Evolutionary conservation across 2,329 filamentous ascomycete genomes (phyloP), one percentile per base, ranked within the genome.

Genomic region (Fusarium chaquense): DNA sequence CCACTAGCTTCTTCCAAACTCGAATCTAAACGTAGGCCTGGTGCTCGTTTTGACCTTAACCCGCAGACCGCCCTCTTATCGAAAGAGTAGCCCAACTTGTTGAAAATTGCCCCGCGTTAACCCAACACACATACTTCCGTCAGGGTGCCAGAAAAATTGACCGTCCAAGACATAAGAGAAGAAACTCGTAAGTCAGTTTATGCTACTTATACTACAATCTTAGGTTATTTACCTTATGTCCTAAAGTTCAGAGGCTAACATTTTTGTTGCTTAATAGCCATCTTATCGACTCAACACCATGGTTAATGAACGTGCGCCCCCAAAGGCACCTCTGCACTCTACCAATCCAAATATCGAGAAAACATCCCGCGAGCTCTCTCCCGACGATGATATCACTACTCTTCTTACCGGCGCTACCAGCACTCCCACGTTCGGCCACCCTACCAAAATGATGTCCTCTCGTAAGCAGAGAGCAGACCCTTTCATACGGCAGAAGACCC

Each of bases 391-490:
- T 53, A 76, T 81, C 58, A 75, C 76, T 33, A 74, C 74, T 51
- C 68, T 79, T 24, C 69, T 81, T 41, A 43, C 46, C 11, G 57
- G 47, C 35, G 67, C 67, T 41, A 65, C 67, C 20, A 62, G 66
- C 71, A 54, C 66, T 38, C 76, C 78, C 54, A 74, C 76, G 20
- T 79, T 81, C 69, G 78, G 80, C 3, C 81, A 83, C 57, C 77
- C 81, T 41, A 76, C 76, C 50, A 82, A 82, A 73, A 80, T 84
- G 72, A 76, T 82, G 74, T 84, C 83, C 43, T 83, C 82, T 74
- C 83, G 84, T 75, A 86, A 87, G 74, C 84, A 86, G 74, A 86
- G 86, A 76, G 86, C 86, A 61, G 81, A 83, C 71, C 77, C 87
- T 59, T 89, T 89, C 75, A 83, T 86, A 54, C 83, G 85, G 68